Base-by-base conservation (phyloP, 2,329 filamentous ascomycete species). In the Ophiostoma sp. region DNA sequence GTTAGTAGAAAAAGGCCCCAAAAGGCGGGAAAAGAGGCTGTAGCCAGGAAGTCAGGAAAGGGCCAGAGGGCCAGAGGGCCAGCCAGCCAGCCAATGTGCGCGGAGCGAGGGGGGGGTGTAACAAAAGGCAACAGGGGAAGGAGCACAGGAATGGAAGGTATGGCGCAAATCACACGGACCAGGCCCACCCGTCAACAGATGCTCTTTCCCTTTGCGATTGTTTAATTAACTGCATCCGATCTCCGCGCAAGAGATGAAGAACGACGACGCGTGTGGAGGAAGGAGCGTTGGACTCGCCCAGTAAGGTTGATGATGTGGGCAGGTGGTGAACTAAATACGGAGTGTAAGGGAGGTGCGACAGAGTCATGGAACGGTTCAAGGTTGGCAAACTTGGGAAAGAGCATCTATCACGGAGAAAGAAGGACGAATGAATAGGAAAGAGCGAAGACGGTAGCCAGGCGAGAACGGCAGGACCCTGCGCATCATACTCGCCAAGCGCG, bases 121-220 rank as follows among this genome's bases (percentile, higher is more conserved):
- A 55, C 49, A 55, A 55, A 38, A 4, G 44, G 14, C 44, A 49
- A 64, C 8, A 52, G 47, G 67, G n/a, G n/a, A 68, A 38, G 44
- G 45, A 52, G 47, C 11, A 47, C 64, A 45, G 67, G 52, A 16
- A 65, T 52, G 49, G 40, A 47, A 47, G 49, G 52, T 62, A 66
- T 42, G 64, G 27, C 62, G 67, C 67, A 68, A 68, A 68, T 68
- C 67, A 65, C 63, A 49, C 40, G 64, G 6, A 14, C 7, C 38
- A 3, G 67, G 55, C 55, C 67, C 67, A 68, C 49, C 18, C 8
- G 49, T 44, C 5, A 4, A 12, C 12, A 47, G 45, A 47, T 16
- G 14, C 12, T 44, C 42, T 12, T 44, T 44, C 12, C 5, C 42
- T 44, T 9, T 44, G 8, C 42, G 42, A 12, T 7, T 44, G n/a